Conservation (phyloP, 1,139 yeast genomes). For the Geotrichum klebahnii region DNA sequence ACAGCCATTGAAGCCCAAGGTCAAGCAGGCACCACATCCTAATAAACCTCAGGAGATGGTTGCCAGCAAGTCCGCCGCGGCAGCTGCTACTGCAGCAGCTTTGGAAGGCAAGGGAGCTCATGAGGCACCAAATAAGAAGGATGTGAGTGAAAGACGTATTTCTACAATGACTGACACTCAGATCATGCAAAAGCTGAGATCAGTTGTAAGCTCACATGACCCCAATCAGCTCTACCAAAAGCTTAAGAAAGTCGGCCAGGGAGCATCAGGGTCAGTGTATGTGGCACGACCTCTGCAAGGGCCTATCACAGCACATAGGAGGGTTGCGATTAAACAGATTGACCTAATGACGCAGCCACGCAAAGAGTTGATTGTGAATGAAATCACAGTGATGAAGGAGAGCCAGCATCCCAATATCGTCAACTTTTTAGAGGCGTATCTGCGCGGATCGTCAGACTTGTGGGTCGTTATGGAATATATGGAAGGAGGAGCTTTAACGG, state of each 20-base stretch:
- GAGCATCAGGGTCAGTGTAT: conserved; percentile 95
- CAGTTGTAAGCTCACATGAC: conserved; percentile 77
- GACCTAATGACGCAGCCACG: conserved; percentile 90
- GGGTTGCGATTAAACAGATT: conserved; percentile 87
- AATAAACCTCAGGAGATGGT: neutral
- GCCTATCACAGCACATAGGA: conserved; percentile 28
- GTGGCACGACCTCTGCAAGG: conserved; percentile 65
- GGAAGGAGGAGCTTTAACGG: conserved; percentile 88
- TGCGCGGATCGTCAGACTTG: conserved; percentile 52
- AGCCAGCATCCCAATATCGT: conserved; percentile 87
- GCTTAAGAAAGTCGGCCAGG: conserved; percentile 97
- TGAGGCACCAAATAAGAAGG: conserved; percentile 32
- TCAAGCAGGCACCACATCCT: conserved; percentile 2
- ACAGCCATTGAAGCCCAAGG: conserved; percentile 24
- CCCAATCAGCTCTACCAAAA: conserved; percentile 83
- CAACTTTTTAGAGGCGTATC: conserved; percentile 79
- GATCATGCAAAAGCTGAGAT: conserved; percentile 73
- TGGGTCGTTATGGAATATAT: conserved; percentile 96
- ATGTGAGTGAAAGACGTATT: conserved; percentile 60
- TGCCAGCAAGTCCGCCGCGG: conserved; percentile 25
- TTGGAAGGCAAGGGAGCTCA: conserved; percentile 28
- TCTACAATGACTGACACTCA: conserved; percentile 82
- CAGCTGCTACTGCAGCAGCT: conserved; percentile 34
- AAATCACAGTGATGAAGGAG: conserved; percentile 90
- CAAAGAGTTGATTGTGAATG: conserved; percentile 89